Evolutionary conservation across 2,329 filamentous ascomycete genomes (phyloP).

Genomic region (Alternaria hordeiaustralica): DNA sequence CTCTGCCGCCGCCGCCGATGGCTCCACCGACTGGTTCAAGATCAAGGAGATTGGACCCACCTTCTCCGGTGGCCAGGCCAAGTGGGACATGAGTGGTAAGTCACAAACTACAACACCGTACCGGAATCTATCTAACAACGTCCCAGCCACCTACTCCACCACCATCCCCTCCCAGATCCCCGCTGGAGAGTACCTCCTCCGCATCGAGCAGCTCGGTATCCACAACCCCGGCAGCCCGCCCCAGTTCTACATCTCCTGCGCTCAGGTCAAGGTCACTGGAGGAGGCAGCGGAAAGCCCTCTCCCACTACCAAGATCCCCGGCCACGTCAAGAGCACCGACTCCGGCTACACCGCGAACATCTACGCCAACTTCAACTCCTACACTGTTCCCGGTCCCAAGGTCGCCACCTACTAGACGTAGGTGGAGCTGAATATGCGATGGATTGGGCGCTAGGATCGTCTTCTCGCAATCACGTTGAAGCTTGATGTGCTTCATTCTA

Average conservation of each 20-base stretch:
- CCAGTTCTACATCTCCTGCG: conserved; percentile 51
- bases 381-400: conserved; percentile 45
- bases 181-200: conserved; percentile 56
- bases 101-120: neutral
- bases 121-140: conserved; percentile 11
- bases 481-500: neutral
- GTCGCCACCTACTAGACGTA: conserved; percentile 44
- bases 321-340: conserved; percentile 43
- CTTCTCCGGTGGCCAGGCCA: conserved; percentile 43
- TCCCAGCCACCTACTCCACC: conserved; percentile 42
- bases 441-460: neutral
- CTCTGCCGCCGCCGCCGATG: conserved; percentile 42
- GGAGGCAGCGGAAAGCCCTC: conserved; percentile 33
- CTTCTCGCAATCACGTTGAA: neutral
- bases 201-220: conserved; percentile 58
- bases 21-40: conserved; percentile 49
- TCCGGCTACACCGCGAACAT: conserved; percentile 49
- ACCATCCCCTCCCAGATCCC: conserved; percentile 52
- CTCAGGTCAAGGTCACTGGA: conserved; percentile 56
- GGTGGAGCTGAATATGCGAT: neutral
- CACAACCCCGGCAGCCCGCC: conserved; percentile 47
- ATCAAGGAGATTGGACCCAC: conserved; percentile 50
- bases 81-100: conserved; percentile 43
- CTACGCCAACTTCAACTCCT: conserved; percentile 47
- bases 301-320: conserved; percentile 41